Evolutionary conservation across 2,329 filamentous ascomycete genomes (phyloP), one percentile per base, ranked within the genome.

Genomic region (Aspergillus glaucus): DNA sequence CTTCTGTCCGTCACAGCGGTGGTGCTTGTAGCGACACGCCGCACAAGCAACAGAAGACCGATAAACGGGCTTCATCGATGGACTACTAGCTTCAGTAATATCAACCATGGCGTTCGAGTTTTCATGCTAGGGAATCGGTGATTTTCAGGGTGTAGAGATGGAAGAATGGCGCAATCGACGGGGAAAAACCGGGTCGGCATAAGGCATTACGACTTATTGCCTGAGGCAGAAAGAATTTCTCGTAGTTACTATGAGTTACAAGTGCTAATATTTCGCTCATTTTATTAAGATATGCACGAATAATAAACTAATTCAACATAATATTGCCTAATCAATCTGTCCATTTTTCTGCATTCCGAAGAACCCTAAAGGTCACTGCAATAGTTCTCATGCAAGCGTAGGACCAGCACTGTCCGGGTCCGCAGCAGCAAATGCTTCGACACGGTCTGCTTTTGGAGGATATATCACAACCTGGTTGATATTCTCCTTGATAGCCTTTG

Each of bases 1-100:
- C 43, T 65, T 67, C 36, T 61, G 66, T 43, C 68, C 73, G 53
- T 75, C 73, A 50, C 71, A 77, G 60, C 71, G 73, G 32, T 73
- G 64, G 61, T 68, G 69, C 43, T 63, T 68, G 46, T 56, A 65
- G 36, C 63, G 67, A 43, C 62, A 64, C 19, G 54, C 54, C 10
- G 56, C 42, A 28, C 57, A 56, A 3, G 53, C 51, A n/a, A 55
- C 32, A 48, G 55, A 55, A 14, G 47, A 45, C 14, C 50, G 50
- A 6, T 7, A n/a, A 36, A 17, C n/a, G 17, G 34, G n/a, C 15
- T n/a, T 36, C 14, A n/a, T n/a, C 7, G 14, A 17, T 36, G 14
- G 6, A n/a, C 34, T 36, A n/a, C 14, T 36, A 6, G 3, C 14
- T 17, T 36, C 34, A 17, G 8, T 17, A 17, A 1, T 17, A 36